These are phyloP conservation scores for Neoboletus subvelutipes DNA, from an alignment of 768 basidiomycete species.

Conservation along the genomic window DNA sequence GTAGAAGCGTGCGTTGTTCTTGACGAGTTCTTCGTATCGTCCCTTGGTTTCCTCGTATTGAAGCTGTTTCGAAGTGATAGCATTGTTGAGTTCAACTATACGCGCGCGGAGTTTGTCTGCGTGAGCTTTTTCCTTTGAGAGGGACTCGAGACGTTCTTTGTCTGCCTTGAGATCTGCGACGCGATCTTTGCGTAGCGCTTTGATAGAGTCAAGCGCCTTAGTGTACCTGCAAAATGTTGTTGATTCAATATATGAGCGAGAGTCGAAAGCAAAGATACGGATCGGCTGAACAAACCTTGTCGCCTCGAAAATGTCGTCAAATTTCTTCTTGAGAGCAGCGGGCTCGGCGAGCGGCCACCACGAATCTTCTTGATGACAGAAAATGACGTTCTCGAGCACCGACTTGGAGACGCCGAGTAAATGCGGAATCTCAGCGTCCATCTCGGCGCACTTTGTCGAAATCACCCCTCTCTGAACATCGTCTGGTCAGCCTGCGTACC, in stretches of 20 bases:
- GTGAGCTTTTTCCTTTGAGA: constrained; percentile 80
- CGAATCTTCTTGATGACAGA: constrained; percentile 99
- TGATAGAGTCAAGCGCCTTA: constrained; percentile 93
- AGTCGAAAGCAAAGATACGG: neutral
- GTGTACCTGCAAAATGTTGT: constrained; percentile 66
- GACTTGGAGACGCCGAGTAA: constrained; percentile 94
- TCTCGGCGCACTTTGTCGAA: constrained; percentile 96
- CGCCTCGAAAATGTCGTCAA: constrained; percentile 99
- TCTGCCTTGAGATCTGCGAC: constrained; percentile 90
- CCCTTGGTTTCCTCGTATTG: constrained; percentile 71
- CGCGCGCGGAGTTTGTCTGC: constrained; percentile 79
- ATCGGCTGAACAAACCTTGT: constrained; percentile 59
- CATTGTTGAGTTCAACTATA: constrained; percentile 56
- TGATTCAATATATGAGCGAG: neutral
- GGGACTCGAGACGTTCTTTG: constrained; percentile 76
- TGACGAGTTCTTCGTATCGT: constrained; percentile 61
- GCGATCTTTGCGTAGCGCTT: constrained; percentile 85
- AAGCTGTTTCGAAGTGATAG: constrained; percentile 68
- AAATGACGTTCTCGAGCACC: constrained; percentile 99
- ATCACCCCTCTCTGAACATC: constrained; percentile 71
- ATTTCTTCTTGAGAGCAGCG: constrained; percentile 92
- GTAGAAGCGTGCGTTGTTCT: constrained; percentile 75
- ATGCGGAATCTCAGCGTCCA: constrained; percentile 92
- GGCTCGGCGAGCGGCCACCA: constrained; percentile 98
- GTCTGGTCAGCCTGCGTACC: neutral